A percentile compares a stretch with the other conserved stretches of the same genome.
Evolutionary conservation across 306 rosid species (phyloP).

Genomic region (Inga oerstediana): DNA sequence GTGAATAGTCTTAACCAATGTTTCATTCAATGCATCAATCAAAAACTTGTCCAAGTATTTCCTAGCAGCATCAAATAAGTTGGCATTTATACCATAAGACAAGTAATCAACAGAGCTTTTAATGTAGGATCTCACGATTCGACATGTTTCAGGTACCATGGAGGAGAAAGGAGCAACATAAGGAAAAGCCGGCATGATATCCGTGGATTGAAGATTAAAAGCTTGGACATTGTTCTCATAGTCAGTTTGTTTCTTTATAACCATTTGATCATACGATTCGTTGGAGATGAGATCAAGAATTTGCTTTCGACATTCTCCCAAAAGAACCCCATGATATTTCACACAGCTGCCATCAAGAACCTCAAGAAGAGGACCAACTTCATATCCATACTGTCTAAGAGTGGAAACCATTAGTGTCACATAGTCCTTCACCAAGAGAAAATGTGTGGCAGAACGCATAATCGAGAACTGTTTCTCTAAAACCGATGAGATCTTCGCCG

Average conservation of each 20-base stretch:
- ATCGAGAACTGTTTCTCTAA: conserved; percentile 73
- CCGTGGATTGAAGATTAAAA: conserved; percentile 74
- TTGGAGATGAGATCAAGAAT: conserved; percentile 52
- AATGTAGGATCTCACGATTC: conserved; percentile 76
- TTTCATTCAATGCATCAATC: conserved; percentile 72
- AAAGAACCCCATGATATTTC: conserved; percentile 79
- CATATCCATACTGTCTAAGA: conserved; percentile 84
- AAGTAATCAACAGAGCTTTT: conserved; percentile 87
- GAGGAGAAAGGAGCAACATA: conserved; percentile 87
- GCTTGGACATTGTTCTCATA: conserved; percentile 71
- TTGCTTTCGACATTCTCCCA: conserved; percentile 65
- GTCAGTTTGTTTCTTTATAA: conserved; percentile 76
- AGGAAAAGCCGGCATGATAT: conserved; percentile 91
- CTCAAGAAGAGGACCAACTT: conserved; percentile 70
- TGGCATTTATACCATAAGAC: conserved; percentile 56
- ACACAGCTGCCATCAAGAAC: conserved; percentile 61
- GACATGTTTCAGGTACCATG: conserved; percentile 81
- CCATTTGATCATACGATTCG: conserved; percentile 89
- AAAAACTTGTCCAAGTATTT: conserved; percentile 72
- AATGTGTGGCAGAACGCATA: conserved; percentile 76
- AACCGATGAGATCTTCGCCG: conserved; percentile 64
- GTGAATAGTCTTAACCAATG: conserved; percentile 60
- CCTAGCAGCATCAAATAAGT: conserved; percentile 62
- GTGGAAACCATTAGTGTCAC: conserved; percentile 79
- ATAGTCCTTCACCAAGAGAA: conserved; percentile 92